A percentile compares a stretch with the other conserved stretches of the same genome.
Evolutionary conservation across 495 filamentous ascomycete genomes (phyloP).

Genomic region (Penicillium coprophilum): DNA sequence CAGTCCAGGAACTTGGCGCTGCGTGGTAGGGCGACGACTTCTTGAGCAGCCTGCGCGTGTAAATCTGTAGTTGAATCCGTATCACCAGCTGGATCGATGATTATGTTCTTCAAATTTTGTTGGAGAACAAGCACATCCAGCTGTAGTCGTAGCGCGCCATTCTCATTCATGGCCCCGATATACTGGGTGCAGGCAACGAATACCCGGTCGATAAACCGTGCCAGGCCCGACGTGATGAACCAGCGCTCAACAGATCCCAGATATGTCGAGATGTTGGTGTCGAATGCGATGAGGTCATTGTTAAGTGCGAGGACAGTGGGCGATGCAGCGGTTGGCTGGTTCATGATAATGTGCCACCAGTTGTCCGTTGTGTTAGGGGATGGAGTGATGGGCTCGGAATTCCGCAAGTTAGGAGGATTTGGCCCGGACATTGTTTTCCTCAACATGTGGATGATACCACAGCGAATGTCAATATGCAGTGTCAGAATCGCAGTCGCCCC

Average conservation of each 20-base stretch:
- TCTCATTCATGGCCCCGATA: constrained; percentile 69
- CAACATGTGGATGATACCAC: constrained; percentile 70
- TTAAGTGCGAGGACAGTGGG: constrained; percentile 75
- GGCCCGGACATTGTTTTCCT: constrained; percentile 49
- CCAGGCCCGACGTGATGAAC: constrained; percentile 74
- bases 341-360: constrained; percentile 71
- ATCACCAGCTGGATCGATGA: constrained; percentile 32
- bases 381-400: constrained; percentile 47
- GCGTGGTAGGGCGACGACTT: constrained; percentile 64
- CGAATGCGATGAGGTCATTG: constrained; percentile 75
- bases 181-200: constrained; percentile 63
- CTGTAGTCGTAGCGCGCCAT: constrained; percentile 77
- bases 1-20: constrained; percentile 77
- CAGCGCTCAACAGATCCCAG: constrained; percentile 58
- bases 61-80: constrained; percentile 3
- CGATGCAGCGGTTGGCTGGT: constrained; percentile 76
- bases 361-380: constrained; percentile 53
- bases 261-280: constrained; percentile 72
- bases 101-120: constrained; percentile 92
- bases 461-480: constrained; percentile 83
- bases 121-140: constrained; percentile 92
- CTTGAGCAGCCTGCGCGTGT: constrained; percentile 16
- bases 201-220: constrained; percentile 65
- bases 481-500: constrained; percentile 74
- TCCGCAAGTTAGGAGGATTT: constrained; percentile 35